These are phyloP conservation scores for Aureobasidium sp. DNA, from an alignment of 2,329 filamentous ascomycete species.

Conservation along the genomic window DNA sequence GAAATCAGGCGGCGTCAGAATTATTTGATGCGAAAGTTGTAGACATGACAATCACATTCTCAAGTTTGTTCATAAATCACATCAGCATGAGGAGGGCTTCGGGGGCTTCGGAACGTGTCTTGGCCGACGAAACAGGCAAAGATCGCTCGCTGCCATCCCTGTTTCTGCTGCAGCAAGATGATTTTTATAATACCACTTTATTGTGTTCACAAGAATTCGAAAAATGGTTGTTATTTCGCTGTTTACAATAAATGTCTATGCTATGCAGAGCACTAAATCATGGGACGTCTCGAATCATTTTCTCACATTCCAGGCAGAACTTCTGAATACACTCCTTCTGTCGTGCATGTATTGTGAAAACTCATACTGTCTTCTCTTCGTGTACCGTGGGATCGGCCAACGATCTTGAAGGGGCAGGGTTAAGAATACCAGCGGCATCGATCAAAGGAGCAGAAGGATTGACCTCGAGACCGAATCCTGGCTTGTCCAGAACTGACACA, in stretches of 20 bases:
- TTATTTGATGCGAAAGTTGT: not conserved
- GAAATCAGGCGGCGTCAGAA: not conserved
- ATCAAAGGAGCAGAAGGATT: slow-evolving; percentile 78
- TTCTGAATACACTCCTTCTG: not conserved
- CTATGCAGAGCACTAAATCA: not conserved
- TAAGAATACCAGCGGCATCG: slow-evolving; percentile 65
- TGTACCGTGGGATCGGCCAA: slow-evolving; percentile 25
- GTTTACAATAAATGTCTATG: not conserved
- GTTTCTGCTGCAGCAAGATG: not conserved
- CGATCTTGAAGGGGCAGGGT: slow-evolving; percentile 49
- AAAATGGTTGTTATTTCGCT: not conserved
- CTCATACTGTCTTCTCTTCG: not conserved
- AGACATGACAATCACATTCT: not conserved
- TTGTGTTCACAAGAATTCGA: too few species aligned
- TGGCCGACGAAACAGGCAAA: slow-evolving; percentile 1
- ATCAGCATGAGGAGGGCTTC: not conserved
- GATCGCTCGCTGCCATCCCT: not conserved
- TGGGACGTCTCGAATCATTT: not conserved
- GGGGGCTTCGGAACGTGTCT: not conserved
- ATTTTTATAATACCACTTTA: not conserved
- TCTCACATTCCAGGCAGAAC: not conserved
- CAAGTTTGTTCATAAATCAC: not conserved
- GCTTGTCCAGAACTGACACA: slow-evolving; percentile 67
- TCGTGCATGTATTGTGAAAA: not conserved
- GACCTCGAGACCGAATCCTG: slow-evolving; percentile 81